Conservation (phyloP, 768 basidiomycete genomes). For the Lentinula guzmanii region DNA sequence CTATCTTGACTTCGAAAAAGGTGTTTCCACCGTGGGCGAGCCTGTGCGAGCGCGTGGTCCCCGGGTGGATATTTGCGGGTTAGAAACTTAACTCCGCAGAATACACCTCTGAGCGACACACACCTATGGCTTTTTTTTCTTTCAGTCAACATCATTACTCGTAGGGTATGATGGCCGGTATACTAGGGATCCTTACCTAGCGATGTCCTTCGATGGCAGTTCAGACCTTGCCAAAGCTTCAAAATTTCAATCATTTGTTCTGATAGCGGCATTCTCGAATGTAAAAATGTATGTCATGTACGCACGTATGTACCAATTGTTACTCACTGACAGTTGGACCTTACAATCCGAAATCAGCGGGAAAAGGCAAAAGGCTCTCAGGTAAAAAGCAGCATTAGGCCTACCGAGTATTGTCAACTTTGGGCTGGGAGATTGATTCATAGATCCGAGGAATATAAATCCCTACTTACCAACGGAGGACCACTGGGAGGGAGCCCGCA, state of each 20-base stretch:
- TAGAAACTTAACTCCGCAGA: not conserved
- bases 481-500: no score
- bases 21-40: not conserved
- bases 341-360: not conserved
- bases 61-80: not conserved
- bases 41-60: not conserved
- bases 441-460: no score
- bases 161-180: not conserved
- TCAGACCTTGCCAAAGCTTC: no score
- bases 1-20: not conserved
- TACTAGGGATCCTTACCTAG: not conserved
- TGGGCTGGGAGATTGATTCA: no score
- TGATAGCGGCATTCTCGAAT: no score
- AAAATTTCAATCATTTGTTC: no score
- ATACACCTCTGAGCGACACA: not conserved
- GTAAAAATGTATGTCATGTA: no score
- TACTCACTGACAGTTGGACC: not conserved
- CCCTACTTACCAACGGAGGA: no score
- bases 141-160: not conserved
- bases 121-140: not conserved
- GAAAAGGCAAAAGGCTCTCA: not conserved
- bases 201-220: not conserved
- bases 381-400: no score
- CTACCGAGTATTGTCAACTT: no score
- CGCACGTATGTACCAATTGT: no score